Evolutionary conservation across 2,329 filamentous ascomycete species (phyloP), one percentile per base, ranked within the genome.

Genomic region (Arachnopeziza araneosa): DNA sequence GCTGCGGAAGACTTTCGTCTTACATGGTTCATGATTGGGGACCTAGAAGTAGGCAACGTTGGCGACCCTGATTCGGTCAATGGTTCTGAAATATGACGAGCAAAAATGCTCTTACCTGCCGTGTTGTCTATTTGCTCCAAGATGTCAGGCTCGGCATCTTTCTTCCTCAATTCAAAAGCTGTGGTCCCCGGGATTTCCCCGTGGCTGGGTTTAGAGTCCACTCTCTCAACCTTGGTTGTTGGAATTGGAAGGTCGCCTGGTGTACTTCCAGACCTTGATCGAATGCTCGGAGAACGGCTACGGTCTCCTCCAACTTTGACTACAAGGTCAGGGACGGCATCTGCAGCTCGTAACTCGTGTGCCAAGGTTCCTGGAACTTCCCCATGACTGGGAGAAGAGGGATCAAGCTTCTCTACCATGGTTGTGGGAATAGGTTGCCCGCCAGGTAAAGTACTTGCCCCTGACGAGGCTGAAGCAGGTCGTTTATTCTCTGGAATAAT

Each of bases 1-100:
- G 60, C 63, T 19, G 54, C 63, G 51, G 67, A 69, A 56, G 69
- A 71, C 55, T 67, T 68, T 44, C 72, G 67, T 75, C 76, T 71
- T 67, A 64, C 67, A 69, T 75, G 70, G 74, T 65, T 75, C 74
- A 74, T 71, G 68, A 65, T 67, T 62, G 70, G 65, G 71, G 77
- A 79, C 77, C 80, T 83, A 75, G 36, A 44, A 44, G 36, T 19
- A 44, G 75, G 76, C 70, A 72, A 73, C 67, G 78, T 80, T 79
- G 80, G 78, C 76, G 78, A 80, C 75, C 78, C 82, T 84, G 82
- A 77, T 78, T 79, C 78, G 76, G 82, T 85, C 82, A 85, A 83
- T 82, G 72, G 80, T 75, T 80, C 76, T 78, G 75, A 70, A 68
- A 60, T 56, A 63, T 48, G 62, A 69, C 60, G 52, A 61, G 61